Evolutionary conservation across 164 flowering plant species (phyloP).

Genomic region (Dillenia suffruticosa): DNA sequence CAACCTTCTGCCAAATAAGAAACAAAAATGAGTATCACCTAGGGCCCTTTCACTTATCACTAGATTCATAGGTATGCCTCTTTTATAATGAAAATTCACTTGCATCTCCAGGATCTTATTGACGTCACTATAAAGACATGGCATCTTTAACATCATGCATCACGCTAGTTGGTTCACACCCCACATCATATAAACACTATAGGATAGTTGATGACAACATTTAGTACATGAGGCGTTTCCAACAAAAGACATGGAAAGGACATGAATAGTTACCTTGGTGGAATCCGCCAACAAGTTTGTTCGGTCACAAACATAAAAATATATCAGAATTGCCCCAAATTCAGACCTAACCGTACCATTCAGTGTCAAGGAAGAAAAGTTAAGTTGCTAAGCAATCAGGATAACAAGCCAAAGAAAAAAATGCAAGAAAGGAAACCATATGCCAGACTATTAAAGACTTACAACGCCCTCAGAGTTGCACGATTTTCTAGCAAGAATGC

Average conservation of each 20-base stretch:
- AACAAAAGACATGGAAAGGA: slow-evolving; percentile 1
- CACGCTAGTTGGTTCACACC: not conserved
- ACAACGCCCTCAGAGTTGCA: slow-evolving; percentile 77
- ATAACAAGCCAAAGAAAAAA: not conserved
- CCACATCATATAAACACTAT: not conserved
- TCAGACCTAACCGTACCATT: slow-evolving; percentile 64
- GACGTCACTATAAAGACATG: too few species aligned
- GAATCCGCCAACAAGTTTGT: slow-evolving; percentile 72
- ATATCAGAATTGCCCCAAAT: slow-evolving; percentile 68
- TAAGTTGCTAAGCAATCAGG: not conserved
- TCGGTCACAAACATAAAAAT: slow-evolving; percentile 86
- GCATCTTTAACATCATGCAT: not conserved
- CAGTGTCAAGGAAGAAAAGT: too few species aligned
- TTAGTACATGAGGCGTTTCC: not conserved
- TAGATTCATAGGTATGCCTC: too few species aligned
- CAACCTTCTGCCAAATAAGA: too few species aligned
- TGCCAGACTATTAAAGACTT: slow-evolving; percentile 19
- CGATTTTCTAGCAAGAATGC: slow-evolving; percentile 86
- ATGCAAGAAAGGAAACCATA: not conserved
- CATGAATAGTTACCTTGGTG: slow-evolving; percentile 54
- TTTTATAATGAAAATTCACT: too few species aligned
- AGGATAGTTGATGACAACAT: not conserved
- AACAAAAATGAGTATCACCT: too few species aligned
- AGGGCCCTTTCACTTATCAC: too few species aligned
- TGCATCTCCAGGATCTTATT: too few species aligned